phyloP scores from a whole-genome alignment of 164 flowering plant genomes.

The Protea cynaroides region DNA sequence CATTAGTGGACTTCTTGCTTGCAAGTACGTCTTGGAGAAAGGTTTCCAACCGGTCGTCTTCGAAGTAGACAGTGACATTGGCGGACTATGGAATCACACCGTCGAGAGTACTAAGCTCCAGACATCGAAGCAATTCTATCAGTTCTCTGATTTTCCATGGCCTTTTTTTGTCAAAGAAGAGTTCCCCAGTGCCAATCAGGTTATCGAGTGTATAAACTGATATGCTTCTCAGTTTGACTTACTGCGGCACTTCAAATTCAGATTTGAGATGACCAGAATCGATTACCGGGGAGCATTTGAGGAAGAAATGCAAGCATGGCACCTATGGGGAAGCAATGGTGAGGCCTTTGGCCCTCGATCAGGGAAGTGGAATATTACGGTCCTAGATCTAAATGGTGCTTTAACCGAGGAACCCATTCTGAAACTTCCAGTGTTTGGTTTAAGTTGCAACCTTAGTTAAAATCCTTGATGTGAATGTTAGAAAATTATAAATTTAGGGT shows the following conservation, averaged over 20 bases:
- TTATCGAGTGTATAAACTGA: conserved; percentile 28
- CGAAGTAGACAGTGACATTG: conserved; percentile 16
- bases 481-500: too few species aligned
- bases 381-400: conserved; percentile 6
- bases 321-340: conserved; percentile 25
- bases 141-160: conserved; percentile 73
- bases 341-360: conserved; percentile 13
- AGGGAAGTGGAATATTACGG: conserved; percentile 20
- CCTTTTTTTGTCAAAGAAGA: conserved; percentile 31
- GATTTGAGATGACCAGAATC: conserved; percentile 15
- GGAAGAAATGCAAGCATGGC: conserved; percentile 20
- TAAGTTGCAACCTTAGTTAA: background rate
- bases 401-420: conserved; percentile 11
- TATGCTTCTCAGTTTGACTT: conserved; percentile 24
- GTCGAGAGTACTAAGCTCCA: conserved; percentile 47
- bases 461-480: background rate
- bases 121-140: conserved; percentile 33
- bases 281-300: conserved; percentile 12
- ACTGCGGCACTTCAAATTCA: conserved; percentile 16
- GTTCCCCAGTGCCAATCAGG: conserved; percentile 29
- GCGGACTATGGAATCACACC: conserved; percentile 41
- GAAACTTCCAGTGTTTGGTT: too few species aligned
- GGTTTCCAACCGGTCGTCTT: conserved; percentile 43
- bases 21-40: conserved; percentile 47
- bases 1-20: conserved; percentile 61